Base-by-base conservation (phyloP, 2,329 filamentous ascomycete species). In the Pestalotiopsis sp. region DNA sequence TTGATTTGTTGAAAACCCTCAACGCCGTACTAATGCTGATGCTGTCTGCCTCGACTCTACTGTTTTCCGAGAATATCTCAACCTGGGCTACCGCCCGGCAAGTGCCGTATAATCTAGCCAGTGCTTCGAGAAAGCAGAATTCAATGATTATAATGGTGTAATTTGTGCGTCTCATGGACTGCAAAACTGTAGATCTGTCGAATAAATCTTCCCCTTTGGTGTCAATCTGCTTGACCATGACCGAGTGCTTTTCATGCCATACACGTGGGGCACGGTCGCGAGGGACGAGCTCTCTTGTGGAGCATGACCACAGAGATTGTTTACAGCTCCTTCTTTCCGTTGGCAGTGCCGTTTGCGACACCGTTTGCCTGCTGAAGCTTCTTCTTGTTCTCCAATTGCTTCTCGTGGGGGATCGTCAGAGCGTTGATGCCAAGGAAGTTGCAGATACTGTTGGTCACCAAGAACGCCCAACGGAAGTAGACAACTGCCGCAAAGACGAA, bases 401-500 rank as follows among this genome's bases (percentile, higher is more conserved):
- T 91, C 72, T 87, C 85, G 71, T 81, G 79, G 12, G 89, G 89
- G 70, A 99, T 98, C 0, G 95, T 98, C 73, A 99, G 83, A 76
- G 95, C 97, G 77, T 95, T 96, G 84, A 99, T 99, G 71, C 94
- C 94, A 27, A 99, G 84, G 81, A 93, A 98, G 67, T 91, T 87
- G 83, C 96, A 98, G 75, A 99, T 98, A 78, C 92, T 93, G 71
- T 91, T 92, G 76, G 97, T 94, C 62, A 98, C 95, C 57, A 97
- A 85, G 75, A 92, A 92, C 0, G 96, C 96, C 96, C 96, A 99
- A 74, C 92, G 90, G 80, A 93, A 95, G 81, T 99, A 99, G 3
- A 94, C 92, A n/a, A 95, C 83, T 61, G 91, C 83, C 1, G 95
- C 91, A 78, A 98, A 96, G 63, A 93, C 76, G 71, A 98, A 92